Base-by-base conservation (phyloP, 2,329 filamentous ascomycete species). In the Sporothrix pallida region DNA sequence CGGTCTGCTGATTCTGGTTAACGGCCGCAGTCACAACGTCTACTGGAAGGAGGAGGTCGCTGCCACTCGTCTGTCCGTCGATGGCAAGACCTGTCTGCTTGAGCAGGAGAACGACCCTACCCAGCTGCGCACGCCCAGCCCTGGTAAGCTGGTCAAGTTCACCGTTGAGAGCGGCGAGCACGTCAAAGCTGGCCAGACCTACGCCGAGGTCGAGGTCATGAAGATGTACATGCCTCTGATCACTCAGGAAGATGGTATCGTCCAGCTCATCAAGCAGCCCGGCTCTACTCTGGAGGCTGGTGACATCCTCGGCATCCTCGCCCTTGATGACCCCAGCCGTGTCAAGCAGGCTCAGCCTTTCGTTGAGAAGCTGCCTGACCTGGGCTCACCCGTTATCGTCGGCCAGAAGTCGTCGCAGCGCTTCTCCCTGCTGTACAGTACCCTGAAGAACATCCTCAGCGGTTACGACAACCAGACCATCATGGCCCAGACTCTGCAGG, bases 211-310 rank as follows among this genome's bases (percentile, higher is more conserved):
- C 56, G 96, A 99, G 84, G 96, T 99, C 84, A 99, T 99, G 96
- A 99, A 99, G 89, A 99, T 99, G 96, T 98, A 98, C 88, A 99
- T 99, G 96, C 96, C 96, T 80, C 88, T 99, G 72, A 89, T 99
- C 75, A 93, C 96, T 2, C 92, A 95, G 81, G 96, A 99, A 83
- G 96, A 97, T 79, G 96, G 96, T 86, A 89, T 97, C 72, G 95
- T 99, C 73, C 96, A 98, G 85, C 89, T 99, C 79, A 97, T 99
- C 87, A 99, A 99, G 89, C 96, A 98, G 85, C 96, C 96, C 76
- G 96, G 96, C 82, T 93, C 96, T n/a, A 97, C 94, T 20, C 92
- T 99, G 67, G 95, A 98, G 83, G 96, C 96, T 81, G 96, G 96
- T 83, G 96, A 99, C 81, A 98, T 99, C 75, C 90, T 99, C n/a